Base-by-base conservation (phyloP, 768 basidiomycete species). In the Tubosaeta brunneosetosa region DNA sequence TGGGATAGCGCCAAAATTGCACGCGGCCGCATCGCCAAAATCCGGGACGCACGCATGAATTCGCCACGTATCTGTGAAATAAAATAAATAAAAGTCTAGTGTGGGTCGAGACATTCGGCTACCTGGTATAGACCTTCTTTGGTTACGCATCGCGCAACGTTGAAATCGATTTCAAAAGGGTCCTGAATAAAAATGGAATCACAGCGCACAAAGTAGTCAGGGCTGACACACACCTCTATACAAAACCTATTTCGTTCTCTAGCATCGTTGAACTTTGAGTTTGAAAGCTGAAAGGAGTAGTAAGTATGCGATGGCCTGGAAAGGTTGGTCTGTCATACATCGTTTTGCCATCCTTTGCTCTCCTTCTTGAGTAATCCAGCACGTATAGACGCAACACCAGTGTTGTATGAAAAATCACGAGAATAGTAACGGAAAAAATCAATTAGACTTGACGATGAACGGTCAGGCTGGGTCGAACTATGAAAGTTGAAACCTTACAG, bases 341-440 rank as follows among this genome's bases (percentile, higher is more conserved):
- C 93, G 63, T 85, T 90, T 66, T 89, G 85, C 95, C 95, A 98
- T 12, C 94, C 94, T 67, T 98, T 97, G 60, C 73, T 77, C 17
- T 93, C 88, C 69, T 98, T 98, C 72, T 87, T 90, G 59, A 98
- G 64, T 10, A 91, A 74, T 17, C 95, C 95, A 46, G 84, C 84
- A 61, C 94, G 79, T 64, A 99, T 93, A 41, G 92, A 94, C 49
- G 90, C 86, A 47, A 97, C 94, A 46, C 89, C 87, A 54, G 85
- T 87, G 69, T 88, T 91, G 73, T 95, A 99, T 46, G 78, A 73
- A 72, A 97, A 99, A 67, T 94, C 93, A 53, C 92, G 86, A 46
- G 92, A 86, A 73, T 88, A 99, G 70, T 93, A 97, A 61, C 88
- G 88, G 80, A 95, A 99, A 71, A 99, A 97, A 70, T 97, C 95